Percentiles rank a stretch among this genome's conserved stretches.
Evolutionary conservation across 139 green algal genomes (phyloP).

Genomic region (Protoeuglena noctilucae): DNA sequence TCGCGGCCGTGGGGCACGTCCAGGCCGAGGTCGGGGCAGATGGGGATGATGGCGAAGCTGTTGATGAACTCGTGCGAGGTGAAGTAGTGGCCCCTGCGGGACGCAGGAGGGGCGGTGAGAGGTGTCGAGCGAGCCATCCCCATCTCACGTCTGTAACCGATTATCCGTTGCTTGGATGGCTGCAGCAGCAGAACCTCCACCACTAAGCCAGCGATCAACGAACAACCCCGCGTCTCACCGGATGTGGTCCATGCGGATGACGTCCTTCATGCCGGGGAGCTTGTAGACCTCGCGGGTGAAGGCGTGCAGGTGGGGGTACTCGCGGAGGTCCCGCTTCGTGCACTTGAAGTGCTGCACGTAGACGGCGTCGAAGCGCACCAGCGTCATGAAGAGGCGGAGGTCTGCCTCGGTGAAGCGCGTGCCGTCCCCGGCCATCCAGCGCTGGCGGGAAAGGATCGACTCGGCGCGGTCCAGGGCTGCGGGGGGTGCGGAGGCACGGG

Average conservation of each 20-base stretch:
- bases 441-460: constrained; percentile 48
- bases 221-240: too few species aligned
- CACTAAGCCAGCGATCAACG: too few species aligned
- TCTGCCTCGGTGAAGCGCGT: constrained; percentile 89
- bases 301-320: constrained; percentile 58
- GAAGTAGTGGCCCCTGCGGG: too few species aligned
- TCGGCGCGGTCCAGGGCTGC: constrained; percentile 27
- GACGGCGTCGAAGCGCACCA: constrained; percentile 65
- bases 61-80: not conserved
- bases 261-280: constrained; percentile 24
- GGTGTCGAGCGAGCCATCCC: too few species aligned
- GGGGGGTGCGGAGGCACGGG: too few species aligned
- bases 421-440: constrained; percentile 70
- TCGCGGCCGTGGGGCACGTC: not conserved
- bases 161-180: too few species aligned
- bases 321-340: constrained; percentile 55
- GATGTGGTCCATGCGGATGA: not conserved
- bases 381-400: constrained; percentile 75
- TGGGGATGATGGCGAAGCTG: not conserved
- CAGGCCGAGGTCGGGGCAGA: not conserved
- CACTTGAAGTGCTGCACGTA: constrained; percentile 92
- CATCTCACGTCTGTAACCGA: not conserved
- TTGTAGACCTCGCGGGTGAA: constrained; percentile 66
- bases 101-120: too few species aligned
- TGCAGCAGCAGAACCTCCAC: too few species aligned